Conservation (phyloP, 1,284 basidiomycete genomes). For the Sporisorium scitamineum region DNA sequence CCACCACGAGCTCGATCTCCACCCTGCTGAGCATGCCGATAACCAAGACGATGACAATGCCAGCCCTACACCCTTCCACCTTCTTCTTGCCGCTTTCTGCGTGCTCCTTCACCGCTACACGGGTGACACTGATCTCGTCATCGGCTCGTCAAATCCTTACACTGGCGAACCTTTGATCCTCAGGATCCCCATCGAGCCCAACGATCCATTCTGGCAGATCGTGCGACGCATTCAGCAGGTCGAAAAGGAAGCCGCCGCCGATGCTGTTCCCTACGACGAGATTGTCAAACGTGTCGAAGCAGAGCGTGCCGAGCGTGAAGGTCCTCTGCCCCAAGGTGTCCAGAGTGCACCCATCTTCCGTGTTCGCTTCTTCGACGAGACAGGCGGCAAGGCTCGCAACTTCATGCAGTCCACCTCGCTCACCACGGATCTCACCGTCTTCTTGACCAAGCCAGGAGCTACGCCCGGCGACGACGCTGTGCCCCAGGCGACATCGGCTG, state of each 20-base stretch:
- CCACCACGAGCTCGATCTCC: constrained; percentile 81
- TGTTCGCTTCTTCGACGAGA: constrained; percentile 96
- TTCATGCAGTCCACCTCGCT: constrained; percentile 73
- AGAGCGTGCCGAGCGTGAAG: constrained; percentile 52
- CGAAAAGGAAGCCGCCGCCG: constrained; percentile 84
- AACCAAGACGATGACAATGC: constrained; percentile 47
- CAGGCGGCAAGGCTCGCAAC: constrained; percentile 74
- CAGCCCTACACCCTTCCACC: constrained; percentile 85
- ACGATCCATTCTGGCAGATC: constrained; percentile 91
- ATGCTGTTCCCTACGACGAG: constrained; percentile 84
- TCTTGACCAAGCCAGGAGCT: constrained; percentile 69
- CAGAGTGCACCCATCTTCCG: constrained; percentile 77
- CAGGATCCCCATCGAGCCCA: constrained; percentile 84
- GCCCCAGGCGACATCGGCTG: constrained; percentile 9
- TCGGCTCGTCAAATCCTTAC: constrained; percentile 83
- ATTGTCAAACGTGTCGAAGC: constrained; percentile 75
- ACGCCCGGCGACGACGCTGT: constrained; percentile 46
- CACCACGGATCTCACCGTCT: constrained; percentile 90
- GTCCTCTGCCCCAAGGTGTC: constrained; percentile 45
- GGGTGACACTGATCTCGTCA: constrained; percentile 91
- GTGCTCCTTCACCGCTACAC: constrained; percentile 95
- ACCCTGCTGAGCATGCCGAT: constrained; percentile 72
- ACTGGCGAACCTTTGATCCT: constrained; percentile 85
- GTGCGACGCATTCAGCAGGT: constrained; percentile 86
- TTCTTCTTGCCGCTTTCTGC: constrained; percentile 89